These are phyloP conservation scores for Cucumis sativus DNA, from an alignment of 306 rosid genomes.

Conservation along the genomic window Cucumber_9930_V3 NC_026656.2:13154001-13154500, in stretches of 20 bases:
- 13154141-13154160: constrained; percentile 67
- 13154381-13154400: constrained; percentile 65
- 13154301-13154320: constrained; percentile 57
- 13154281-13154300: constrained; percentile 70
- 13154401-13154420: constrained; percentile 53
- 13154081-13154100: constrained; percentile 72
- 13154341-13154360: constrained; percentile 28
- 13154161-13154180: constrained; percentile 56
- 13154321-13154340: constrained; percentile 34
- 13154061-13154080: constrained; percentile 44
- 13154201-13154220: constrained; percentile 42
- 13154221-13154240: constrained; percentile 58
- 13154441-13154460: constrained; percentile 59
- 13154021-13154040: constrained; percentile 33
- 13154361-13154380: constrained; percentile 34
- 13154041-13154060: constrained; percentile 64
- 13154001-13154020: neutral
- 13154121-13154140: constrained; percentile 40
- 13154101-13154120: constrained; percentile 44
- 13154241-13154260: constrained; percentile 45
- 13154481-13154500: constrained; percentile 36
- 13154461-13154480: constrained; percentile 28
- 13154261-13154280: constrained; percentile 51
- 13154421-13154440: constrained; percentile 46
- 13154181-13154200: constrained; percentile 45